Base-by-base conservation (phyloP, 352 stramenopile genomes). In the Lagenidium sp. region DNA sequence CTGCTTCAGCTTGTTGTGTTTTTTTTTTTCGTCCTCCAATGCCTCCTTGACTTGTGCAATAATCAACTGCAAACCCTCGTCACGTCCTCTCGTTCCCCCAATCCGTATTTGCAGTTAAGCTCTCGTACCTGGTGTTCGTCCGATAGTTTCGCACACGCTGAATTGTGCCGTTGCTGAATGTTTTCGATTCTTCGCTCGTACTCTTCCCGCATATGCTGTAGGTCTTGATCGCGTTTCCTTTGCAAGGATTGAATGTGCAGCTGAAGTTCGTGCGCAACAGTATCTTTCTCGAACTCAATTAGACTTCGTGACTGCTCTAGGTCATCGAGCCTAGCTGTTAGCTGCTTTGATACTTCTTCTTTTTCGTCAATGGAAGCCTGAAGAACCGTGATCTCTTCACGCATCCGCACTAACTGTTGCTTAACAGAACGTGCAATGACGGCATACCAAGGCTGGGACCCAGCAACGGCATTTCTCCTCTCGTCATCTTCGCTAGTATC, bases 211-310 rank as follows among this genome's bases (percentile, higher is more conserved):
- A 70, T 36, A 39, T 82, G 58, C 22, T 75, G 48, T 6, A 85
- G 21, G 12, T 85, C 76, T 3, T 72, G 58, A 0, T 81, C 68
- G 43, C 68, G 67, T 22, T 63, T 68, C 39, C 77, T 84, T 12
- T 70, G 46, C 21, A 77, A 36, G 2, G 56, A 75, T 38, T 81
- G 65, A 2, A 63, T 28, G 8, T 82, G 55, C 26, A 77, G 21
- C n/a, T 68, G 63, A 49, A 88, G 68, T 37, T 88, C 75, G 21
- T 68, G 70, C 8, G 67, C 39, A 13, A 78, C 10, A 2, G 75
- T 84, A 13, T 85, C 75, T 41, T 84, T 85, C 40, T 88, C 75
- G 46, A 88, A 85, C 16, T 58, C 44, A 25, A 88, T 51, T 66
- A 67, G 4, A 53, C 43, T 34, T 88, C 28, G 28, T 32, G 15